Conservation (phyloP, 2,329 filamentous ascomycete genomes). For the Colletotrichum coccodes region DNA sequence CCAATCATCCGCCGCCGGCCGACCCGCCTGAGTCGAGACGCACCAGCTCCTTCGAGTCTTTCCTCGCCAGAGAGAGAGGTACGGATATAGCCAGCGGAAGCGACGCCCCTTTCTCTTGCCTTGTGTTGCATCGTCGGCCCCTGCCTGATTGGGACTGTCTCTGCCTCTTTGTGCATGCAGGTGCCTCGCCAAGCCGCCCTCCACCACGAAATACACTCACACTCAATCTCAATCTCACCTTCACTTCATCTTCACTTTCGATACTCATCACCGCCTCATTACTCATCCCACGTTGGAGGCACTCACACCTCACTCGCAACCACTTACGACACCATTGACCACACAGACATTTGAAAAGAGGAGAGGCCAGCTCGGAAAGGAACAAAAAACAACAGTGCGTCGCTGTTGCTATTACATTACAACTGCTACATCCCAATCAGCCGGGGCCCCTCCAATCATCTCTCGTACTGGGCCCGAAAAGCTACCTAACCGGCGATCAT, state of each 20-base stretch:
- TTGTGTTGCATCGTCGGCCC: conserved; percentile 7
- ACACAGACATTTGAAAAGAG: background rate
- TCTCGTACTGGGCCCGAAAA: background rate
- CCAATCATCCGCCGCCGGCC: conserved; percentile 13
- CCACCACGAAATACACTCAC: background rate
- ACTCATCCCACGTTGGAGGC: background rate
- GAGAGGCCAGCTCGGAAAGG: background rate
- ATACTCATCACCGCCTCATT: background rate
- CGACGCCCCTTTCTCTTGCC: conserved; percentile 8
- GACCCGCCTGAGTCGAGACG: conserved; percentile 14
- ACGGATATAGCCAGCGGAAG: too few relatives aligned
- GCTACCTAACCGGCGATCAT: conserved; percentile 31
- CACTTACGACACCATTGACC: background rate
- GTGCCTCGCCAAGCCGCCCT: background rate
- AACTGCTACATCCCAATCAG: conserved; percentile 1
- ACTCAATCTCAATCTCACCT: background rate
- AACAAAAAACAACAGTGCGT: background rate
- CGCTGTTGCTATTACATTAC: background rate
- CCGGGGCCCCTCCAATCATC: conserved; percentile 15
- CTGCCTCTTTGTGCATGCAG: background rate
- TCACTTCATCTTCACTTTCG: background rate
- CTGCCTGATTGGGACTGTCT: conserved; percentile 2
- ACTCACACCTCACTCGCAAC: too few relatives aligned
- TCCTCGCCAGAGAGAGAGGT: background rate
- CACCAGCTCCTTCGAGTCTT: background rate